These are phyloP conservation scores for Beauveria australis DNA, from an alignment of 2,329 filamentous ascomycete species.

Conservation along the genomic window DNA sequence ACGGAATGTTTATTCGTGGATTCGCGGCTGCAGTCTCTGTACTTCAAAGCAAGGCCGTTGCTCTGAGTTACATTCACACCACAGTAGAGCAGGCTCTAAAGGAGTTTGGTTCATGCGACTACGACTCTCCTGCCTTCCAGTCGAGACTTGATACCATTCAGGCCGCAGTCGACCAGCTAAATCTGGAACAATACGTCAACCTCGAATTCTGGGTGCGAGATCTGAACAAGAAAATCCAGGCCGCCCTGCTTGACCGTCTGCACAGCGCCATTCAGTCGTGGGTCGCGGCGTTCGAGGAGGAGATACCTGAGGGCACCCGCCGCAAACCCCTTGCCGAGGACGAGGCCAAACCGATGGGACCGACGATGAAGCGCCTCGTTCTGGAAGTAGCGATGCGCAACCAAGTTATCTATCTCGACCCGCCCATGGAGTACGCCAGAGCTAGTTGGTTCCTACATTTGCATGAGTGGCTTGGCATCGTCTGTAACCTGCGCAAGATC, in stretches of 20 bases:
- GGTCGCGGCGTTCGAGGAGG: conserved; percentile 76
- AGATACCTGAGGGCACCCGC: conserved; percentile 42
- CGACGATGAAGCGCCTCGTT: conserved; percentile 63
- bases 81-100: conserved; percentile 71
- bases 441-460: conserved; percentile 91
- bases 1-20: conserved; percentile 92
- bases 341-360: conserved; percentile 41
- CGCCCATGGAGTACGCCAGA: conserved; percentile 81
- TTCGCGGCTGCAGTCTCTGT: conserved; percentile 82
- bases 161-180: conserved; percentile 88
- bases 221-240: conserved; percentile 79
- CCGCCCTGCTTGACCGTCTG: conserved; percentile 72
- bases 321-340: conserved; percentile 42
- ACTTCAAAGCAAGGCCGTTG: conserved; percentile 78
- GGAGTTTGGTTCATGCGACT: conserved; percentile 78
- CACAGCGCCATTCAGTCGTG: conserved; percentile 76
- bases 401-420: conserved; percentile 93
- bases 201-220: conserved; percentile 81
- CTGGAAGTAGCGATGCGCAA: conserved; percentile 97
- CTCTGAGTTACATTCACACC: conserved; percentile 70
- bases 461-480: conserved; percentile 85
- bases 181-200: conserved; percentile 93
- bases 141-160: conserved; percentile 78
- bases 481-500: conserved; percentile 88
- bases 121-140: conserved; percentile 72